phyloP scores from a whole-genome alignment of 2,329 filamentous ascomycete species.

The Exophiala calicioides region DNA sequence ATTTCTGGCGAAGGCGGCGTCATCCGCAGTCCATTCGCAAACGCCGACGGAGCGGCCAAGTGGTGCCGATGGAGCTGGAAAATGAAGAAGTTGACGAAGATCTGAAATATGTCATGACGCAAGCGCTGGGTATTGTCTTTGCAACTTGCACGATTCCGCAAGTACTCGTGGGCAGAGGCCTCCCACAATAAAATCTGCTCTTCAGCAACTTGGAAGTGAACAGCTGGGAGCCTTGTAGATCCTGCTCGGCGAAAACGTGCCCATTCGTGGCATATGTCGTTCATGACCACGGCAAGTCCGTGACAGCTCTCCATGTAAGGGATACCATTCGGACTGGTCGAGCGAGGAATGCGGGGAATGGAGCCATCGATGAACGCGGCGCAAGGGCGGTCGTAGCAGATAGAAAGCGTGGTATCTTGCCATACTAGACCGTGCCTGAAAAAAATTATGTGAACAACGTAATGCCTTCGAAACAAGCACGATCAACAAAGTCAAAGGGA shows the following conservation, averaged over 20 bases:
- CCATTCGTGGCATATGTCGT: slow-evolving; percentile 16
- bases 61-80: slow-evolving; percentile 15
- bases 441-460: too few species aligned
- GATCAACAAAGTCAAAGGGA: not conserved
- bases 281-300: slow-evolving; percentile 12
- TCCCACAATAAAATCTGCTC: slow-evolving; percentile 15
- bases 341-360: slow-evolving; percentile 4
- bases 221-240: slow-evolving; percentile 2
- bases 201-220: slow-evolving; percentile 11
- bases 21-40: slow-evolving; percentile 1
- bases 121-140: slow-evolving; percentile 9
- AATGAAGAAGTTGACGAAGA: slow-evolving; percentile 16
- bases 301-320: slow-evolving; percentile 12
- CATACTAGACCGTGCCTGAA: slow-evolving; percentile 14
- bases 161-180: slow-evolving; percentile 12
- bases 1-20: slow-evolving; percentile 1
- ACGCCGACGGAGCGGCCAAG: slow-evolving; percentile 1
- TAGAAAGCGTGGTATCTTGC: slow-evolving; percentile 14
- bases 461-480: not conserved
- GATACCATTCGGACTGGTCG: slow-evolving; percentile 2
- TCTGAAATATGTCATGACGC: slow-evolving; percentile 15
- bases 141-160: slow-evolving; percentile 9
- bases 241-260: slow-evolving; percentile 5
- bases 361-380: slow-evolving; percentile 14
- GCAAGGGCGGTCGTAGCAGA: slow-evolving; percentile 10